These are phyloP conservation scores for Zanthoxylum bungeanum DNA, from an alignment of 345 rosid species.

Conservation along the genomic window DNA sequence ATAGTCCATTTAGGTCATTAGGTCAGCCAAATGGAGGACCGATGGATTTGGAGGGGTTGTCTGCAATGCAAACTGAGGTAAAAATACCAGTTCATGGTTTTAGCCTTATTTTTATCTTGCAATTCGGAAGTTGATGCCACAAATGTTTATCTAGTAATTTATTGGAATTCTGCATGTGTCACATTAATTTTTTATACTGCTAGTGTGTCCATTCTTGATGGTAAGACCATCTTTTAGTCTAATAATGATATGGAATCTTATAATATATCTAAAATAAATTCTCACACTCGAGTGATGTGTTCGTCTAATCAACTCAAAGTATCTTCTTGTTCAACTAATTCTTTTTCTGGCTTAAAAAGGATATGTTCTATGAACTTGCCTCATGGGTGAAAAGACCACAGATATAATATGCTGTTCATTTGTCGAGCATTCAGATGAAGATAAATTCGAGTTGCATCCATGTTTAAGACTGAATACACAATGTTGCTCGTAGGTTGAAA, in stretches of 20 bases:
- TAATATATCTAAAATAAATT: background rate
- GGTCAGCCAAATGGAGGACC: conserved; percentile 64
- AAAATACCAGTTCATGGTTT: conserved; percentile 13
- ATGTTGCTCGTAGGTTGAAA: background rate
- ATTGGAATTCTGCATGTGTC: background rate
- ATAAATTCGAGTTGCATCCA: background rate
- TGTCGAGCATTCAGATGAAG: background rate
- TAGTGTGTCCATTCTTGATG: background rate
- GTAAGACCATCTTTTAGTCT: background rate
- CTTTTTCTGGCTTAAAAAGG: background rate
- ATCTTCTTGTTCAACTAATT: background rate
- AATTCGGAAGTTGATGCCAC: too few species aligned
- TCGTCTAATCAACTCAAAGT: background rate
- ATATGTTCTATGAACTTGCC: background rate
- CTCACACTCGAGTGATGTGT: background rate
- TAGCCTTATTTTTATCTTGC: background rate
- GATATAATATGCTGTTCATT: background rate
- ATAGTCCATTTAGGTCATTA: conserved; percentile 75
- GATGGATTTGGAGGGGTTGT: conserved; percentile 70
- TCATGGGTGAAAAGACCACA: background rate
- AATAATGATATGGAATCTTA: background rate
- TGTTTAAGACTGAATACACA: background rate
- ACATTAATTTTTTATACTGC: background rate
- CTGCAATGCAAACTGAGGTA: conserved; percentile 85
- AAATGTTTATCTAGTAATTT: background rate